Conservation (phyloP, 2,329 filamentous ascomycete genomes). For the Harringtonia aguacate region DNA sequence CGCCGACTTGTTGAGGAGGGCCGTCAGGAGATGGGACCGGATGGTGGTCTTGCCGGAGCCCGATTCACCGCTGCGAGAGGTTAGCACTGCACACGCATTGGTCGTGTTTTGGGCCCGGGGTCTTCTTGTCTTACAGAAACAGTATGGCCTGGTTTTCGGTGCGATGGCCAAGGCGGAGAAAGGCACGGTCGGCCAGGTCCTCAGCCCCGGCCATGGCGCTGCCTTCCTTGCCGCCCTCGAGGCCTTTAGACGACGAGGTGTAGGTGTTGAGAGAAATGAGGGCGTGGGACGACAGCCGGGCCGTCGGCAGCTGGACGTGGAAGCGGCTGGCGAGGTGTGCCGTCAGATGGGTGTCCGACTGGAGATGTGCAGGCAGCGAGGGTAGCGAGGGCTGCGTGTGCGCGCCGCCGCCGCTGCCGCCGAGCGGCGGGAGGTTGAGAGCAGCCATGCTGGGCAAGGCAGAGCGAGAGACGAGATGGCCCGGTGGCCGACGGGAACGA, state of each 20-base stretch:
- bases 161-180: slow-evolving; percentile 71
- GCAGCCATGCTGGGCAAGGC: slow-evolving; percentile 44
- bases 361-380: slow-evolving; percentile 71
- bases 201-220: slow-evolving; percentile 89
- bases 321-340: slow-evolving; percentile 81
- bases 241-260: slow-evolving; percentile 75
- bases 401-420: slow-evolving; percentile 42
- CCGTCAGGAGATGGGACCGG: slow-evolving; percentile 75
- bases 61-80: slow-evolving; percentile 66
- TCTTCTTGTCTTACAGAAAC: slow-evolving; percentile 62
- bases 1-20: slow-evolving; percentile 78
- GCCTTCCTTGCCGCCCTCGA: slow-evolving; percentile 83
- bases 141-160: slow-evolving; percentile 89
- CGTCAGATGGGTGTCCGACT: slow-evolving; percentile 57
- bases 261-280: slow-evolving; percentile 92
- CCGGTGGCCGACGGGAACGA: background rate
- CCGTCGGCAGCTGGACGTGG: slow-evolving; percentile 81
- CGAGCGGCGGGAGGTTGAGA: slow-evolving; percentile 41
- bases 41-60: slow-evolving; percentile 94
- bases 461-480: slow-evolving; percentile 2
- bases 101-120: background rate
- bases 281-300: slow-evolving; percentile 81
- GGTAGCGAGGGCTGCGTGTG: slow-evolving; percentile 82
- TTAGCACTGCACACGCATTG: background rate
- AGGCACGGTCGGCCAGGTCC: slow-evolving; percentile 80